A percentile compares a stretch with the other conserved stretches of the same genome.
Conservation (phyloP, 352 stramenopile species). For the Globisporangium cederbergense region DNA sequence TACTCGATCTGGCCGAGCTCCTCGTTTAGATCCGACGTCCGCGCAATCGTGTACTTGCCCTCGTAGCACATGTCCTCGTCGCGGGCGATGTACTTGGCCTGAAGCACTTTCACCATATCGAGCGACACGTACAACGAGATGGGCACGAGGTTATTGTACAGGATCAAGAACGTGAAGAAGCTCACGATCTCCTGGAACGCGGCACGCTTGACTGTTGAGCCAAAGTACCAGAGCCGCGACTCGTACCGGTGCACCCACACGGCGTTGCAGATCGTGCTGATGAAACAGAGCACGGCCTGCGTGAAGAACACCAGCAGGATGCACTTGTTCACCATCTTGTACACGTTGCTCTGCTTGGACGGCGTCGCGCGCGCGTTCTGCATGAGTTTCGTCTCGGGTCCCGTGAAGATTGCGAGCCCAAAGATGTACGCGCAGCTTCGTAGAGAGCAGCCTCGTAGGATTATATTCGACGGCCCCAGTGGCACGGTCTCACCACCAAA, state of each 20-base stretch:
- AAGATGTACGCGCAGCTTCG: slow-evolving; percentile 56
- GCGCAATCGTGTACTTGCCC: slow-evolving; percentile 75
- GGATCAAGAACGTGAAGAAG: slow-evolving; percentile 94
- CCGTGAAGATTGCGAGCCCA: slow-evolving; percentile 88
- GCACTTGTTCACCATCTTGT: slow-evolving; percentile 63
- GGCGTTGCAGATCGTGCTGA: slow-evolving; percentile 59
- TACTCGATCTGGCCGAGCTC: slow-evolving; percentile 95
- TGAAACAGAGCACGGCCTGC: slow-evolving; percentile 53
- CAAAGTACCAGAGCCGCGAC: slow-evolving; percentile 48
- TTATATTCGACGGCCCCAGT: slow-evolving; percentile 69
- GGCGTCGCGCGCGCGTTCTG: slow-evolving; percentile 63
- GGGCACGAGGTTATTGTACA: slow-evolving; percentile 97
- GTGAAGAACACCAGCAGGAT: slow-evolving; percentile 71
- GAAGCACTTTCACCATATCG: slow-evolving; percentile 90
- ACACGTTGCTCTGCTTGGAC: slow-evolving; percentile 75
- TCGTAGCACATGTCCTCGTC: slow-evolving; percentile 84
- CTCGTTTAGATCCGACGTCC: slow-evolving; percentile 90
- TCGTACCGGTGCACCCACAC: slow-evolving; percentile 44
- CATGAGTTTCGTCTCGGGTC: slow-evolving; percentile 86
- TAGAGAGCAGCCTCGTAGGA: slow-evolving; percentile 79
- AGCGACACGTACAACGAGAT: slow-evolving; percentile 97
- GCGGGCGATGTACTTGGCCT: slow-evolving; percentile 63
- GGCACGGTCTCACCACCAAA: slow-evolving; percentile 34
- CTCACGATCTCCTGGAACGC: slow-evolving; percentile 54
- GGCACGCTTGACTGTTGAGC: slow-evolving; percentile 12